Evolutionary conservation across 352 stramenopile species (phyloP).

Genomic region (Globisporangium uncinulatum): DNA sequence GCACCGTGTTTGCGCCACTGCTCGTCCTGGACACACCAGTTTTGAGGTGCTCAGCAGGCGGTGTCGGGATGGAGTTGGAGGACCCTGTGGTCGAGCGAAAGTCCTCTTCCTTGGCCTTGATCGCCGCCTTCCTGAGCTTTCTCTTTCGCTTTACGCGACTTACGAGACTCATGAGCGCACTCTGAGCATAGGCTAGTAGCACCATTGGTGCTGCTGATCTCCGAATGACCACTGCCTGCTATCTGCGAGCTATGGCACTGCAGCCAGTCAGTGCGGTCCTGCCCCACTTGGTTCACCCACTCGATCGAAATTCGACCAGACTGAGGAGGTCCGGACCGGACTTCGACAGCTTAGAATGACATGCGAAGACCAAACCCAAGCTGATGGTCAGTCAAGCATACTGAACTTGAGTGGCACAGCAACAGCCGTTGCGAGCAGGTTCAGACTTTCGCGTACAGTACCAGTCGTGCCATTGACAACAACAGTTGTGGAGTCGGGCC

Average conservation of each 20-base stretch:
- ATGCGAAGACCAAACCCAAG: too few species aligned
- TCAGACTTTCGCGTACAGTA: too few species aligned
- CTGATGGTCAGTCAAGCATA: too few species aligned
- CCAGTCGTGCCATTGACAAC: too few species aligned
- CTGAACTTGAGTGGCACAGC: too few species aligned
- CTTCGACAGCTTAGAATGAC: too few species aligned
- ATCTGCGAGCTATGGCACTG: too few species aligned
- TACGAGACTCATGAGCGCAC: conserved; percentile 6
- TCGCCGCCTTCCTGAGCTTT: conserved; percentile 3
- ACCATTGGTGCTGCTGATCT: background rate
- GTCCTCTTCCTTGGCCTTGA: conserved; percentile 8
- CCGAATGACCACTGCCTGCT: background rate
- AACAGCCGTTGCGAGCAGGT: too few species aligned
- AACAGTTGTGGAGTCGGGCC: too few species aligned
- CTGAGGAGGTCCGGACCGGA: too few species aligned
- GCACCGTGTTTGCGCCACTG: conserved; percentile 3
- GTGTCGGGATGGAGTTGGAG: conserved; percentile 2
- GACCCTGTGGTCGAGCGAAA: conserved; percentile 3
- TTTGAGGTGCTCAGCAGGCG: background rate
- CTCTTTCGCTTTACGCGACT: conserved; percentile 6
- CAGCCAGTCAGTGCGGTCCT: background rate
- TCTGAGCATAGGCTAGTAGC: conserved; percentile 17
- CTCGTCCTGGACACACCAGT: background rate
- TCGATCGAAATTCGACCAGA: too few species aligned
- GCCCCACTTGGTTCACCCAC: too few species aligned